These are phyloP conservation scores for Ophiocordyceps camponoti-leonardi DNA, from an alignment of 2,329 filamentous ascomycete genomes.

Conservation along the genomic window DNA sequence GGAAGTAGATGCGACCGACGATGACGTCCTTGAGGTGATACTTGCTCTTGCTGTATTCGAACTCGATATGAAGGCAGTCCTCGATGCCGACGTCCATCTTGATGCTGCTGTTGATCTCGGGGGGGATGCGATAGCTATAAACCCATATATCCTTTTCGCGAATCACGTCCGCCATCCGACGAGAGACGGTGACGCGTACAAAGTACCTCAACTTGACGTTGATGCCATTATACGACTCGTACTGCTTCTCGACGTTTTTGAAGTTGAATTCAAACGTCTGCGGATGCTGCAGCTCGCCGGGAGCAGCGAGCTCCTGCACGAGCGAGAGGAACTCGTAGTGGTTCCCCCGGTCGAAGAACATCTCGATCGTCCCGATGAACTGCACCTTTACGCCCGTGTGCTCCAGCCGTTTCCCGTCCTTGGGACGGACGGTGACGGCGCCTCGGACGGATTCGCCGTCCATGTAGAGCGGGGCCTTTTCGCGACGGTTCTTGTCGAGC, in stretches of 20 bases:
- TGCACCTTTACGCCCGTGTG: slow-evolving; percentile 99
- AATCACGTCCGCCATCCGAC: slow-evolving; percentile 94
- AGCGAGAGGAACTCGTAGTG: slow-evolving; percentile 98
- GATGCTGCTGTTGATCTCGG: slow-evolving; percentile 95
- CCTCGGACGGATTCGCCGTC: slow-evolving; percentile 98
- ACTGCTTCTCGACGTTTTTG: slow-evolving; percentile 99
- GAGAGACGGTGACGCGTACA: slow-evolving; percentile 86
- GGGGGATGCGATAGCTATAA: slow-evolving; percentile 93
- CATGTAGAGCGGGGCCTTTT: slow-evolving; percentile 93
- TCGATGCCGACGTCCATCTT: slow-evolving; percentile 99
- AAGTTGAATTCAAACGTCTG: slow-evolving; percentile 99
- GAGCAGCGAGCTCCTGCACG: slow-evolving; percentile 89
- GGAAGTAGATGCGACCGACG: slow-evolving; percentile 94
- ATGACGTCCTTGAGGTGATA: slow-evolving; percentile 99
- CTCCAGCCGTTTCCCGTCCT: slow-evolving; percentile 94
- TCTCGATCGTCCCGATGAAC: slow-evolving; percentile 98
- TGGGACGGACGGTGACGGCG: slow-evolving; percentile 83
- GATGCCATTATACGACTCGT: slow-evolving; percentile 99
- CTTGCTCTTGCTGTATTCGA: slow-evolving; percentile 98
- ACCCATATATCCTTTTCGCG: slow-evolving; percentile 99
- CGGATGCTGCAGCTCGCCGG: slow-evolving; percentile 93
- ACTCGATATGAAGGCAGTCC: slow-evolving; percentile 97
- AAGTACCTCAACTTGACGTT: slow-evolving; percentile 99
- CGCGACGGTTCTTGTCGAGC: slow-evolving; percentile 92
- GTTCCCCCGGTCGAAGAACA: slow-evolving; percentile 99